Evolutionary conservation across 805 yeast genomes (phyloP).

Genomic region (Ogataea parapolymorpha): DNA sequence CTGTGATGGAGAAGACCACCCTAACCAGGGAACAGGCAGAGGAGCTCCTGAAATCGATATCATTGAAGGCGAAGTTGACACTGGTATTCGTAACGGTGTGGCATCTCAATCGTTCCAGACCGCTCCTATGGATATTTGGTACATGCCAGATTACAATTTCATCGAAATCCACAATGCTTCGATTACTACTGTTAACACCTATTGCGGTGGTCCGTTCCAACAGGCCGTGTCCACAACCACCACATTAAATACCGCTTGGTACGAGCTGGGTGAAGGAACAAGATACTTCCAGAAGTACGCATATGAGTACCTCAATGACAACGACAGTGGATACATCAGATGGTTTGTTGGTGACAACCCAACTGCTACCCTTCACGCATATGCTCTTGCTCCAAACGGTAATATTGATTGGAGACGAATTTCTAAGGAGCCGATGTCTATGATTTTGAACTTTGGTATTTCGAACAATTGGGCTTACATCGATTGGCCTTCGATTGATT

Average conservation of each 20-base stretch:
- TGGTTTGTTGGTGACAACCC: slow-evolving; percentile 87
- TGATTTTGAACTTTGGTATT: slow-evolving; percentile 82
- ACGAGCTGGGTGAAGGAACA: slow-evolving; percentile 55
- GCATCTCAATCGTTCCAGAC: slow-evolving; percentile 92
- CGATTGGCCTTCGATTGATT: slow-evolving; percentile 76
- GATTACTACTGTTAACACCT: slow-evolving; percentile 77
- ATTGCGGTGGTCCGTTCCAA: slow-evolving; percentile 91
- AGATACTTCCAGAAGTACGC: slow-evolving; percentile 68
- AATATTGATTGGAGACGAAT: slow-evolving; percentile 80
- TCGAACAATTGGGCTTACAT: slow-evolving; percentile 93
- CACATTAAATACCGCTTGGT: slow-evolving; percentile 80
- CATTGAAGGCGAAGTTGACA: slow-evolving; percentile 76
- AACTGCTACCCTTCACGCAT: slow-evolving; percentile 68
- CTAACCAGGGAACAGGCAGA: slow-evolving; percentile 82
- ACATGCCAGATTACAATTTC: slow-evolving; percentile 81
- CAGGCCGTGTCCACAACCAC: slow-evolving; percentile 87
- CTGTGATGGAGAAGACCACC: slow-evolving; percentile 81
- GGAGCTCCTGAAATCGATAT: slow-evolving; percentile 97
- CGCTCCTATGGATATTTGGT: slow-evolving; percentile 96
- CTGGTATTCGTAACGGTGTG: slow-evolving; percentile 50
- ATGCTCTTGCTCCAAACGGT: slow-evolving; percentile 85
- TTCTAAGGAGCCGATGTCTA: slow-evolving; percentile 90
- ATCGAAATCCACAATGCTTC: slow-evolving; percentile 67
- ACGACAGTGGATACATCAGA: slow-evolving; percentile 66
- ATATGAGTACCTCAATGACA: slow-evolving; percentile 72